These are phyloP conservation scores for Sarocladium brachiariae DNA, from an alignment of 2,329 filamentous ascomycete species.

Conservation along the genomic window DNA sequence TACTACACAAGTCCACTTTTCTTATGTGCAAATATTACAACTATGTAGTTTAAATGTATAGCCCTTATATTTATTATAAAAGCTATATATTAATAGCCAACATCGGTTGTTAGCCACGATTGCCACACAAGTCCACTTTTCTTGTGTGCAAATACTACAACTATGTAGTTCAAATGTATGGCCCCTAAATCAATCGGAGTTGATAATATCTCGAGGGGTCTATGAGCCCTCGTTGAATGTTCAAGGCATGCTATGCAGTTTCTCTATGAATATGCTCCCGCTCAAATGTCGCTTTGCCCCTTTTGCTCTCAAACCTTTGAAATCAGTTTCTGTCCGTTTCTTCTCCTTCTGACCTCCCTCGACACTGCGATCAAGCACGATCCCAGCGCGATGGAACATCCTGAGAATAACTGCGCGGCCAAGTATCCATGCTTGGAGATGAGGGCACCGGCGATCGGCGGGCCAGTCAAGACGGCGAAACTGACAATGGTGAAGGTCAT, in stretches of 20 bases:
- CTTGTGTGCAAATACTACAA: too few species aligned
- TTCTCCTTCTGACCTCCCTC: slow-evolving; percentile 31
- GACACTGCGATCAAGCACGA: slow-evolving; percentile 31
- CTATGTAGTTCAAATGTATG: too few species aligned
- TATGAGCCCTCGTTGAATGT: too few species aligned
- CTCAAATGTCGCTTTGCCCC: too few species aligned
- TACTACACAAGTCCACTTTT: not conserved
- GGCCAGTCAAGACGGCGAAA: slow-evolving; percentile 45
- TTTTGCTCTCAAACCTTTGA: slow-evolving; percentile 32
- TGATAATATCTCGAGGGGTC: too few species aligned
- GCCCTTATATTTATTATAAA: too few species aligned
- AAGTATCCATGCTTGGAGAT: slow-evolving; percentile 29
- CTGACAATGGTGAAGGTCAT: slow-evolving; percentile 52
- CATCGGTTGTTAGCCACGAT: not conserved
- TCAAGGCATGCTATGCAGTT: too few species aligned
- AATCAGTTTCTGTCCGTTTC: slow-evolving; percentile 28
- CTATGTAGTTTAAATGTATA: too few species aligned
- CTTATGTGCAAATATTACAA: too few species aligned
- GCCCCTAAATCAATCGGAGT: too few species aligned
- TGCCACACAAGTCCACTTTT: not conserved
- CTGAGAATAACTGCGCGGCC: slow-evolving; percentile 44
- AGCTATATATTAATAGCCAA: not conserved
- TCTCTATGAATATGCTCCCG: too few species aligned
- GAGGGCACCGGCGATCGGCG: slow-evolving; percentile 44
- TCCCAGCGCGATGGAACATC: slow-evolving; percentile 33